phyloP scores from a whole-genome alignment of 495 filamentous ascomycete species.

The Hyaloscypha variabilis region DNA sequence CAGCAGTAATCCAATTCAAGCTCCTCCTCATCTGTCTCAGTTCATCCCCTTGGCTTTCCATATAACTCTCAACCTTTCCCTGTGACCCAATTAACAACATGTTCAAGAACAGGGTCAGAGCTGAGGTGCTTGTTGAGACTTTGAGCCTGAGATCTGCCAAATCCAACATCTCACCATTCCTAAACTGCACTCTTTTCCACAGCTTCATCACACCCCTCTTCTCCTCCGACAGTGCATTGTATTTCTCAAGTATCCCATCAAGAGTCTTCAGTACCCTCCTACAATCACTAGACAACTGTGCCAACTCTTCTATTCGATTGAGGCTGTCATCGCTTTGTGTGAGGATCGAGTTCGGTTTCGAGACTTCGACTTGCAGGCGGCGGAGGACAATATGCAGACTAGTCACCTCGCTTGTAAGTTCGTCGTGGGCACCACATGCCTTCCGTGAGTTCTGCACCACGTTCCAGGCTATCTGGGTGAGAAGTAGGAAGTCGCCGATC shows the following conservation, averaged over 20 bases:
- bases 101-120: conserved; percentile 19
- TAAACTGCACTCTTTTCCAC: conserved; percentile 19
- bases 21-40: not conserved
- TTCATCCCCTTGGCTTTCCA: conserved; percentile 7
- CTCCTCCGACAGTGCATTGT: conserved; percentile 18
- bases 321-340: not conserved
- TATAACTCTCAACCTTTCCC: conserved; percentile 17
- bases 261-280: conserved; percentile 14
- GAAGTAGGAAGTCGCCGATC: conserved; percentile 24
- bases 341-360: conserved; percentile 18
- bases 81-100: conserved; percentile 8
- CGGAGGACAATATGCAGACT: conserved; percentile 24
- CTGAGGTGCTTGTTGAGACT: conserved; percentile 8
- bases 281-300: not conserved
- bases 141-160: conserved; percentile 15
- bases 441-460: conserved; percentile 17
- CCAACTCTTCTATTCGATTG: conserved; percentile 11
- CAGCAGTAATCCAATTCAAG: conserved; percentile 11
- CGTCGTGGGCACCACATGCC: conserved; percentile 30
- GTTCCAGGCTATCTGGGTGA: conserved; percentile 26
- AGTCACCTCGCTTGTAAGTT: conserved; percentile 26
- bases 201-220: conserved; percentile 12
- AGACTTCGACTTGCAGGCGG: conserved; percentile 20
- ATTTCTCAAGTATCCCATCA: conserved; percentile 11
- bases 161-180: conserved; percentile 15